Conservation (phyloP, 495 filamentous ascomycete species). For the Podospora pseudoanserina region DNA sequence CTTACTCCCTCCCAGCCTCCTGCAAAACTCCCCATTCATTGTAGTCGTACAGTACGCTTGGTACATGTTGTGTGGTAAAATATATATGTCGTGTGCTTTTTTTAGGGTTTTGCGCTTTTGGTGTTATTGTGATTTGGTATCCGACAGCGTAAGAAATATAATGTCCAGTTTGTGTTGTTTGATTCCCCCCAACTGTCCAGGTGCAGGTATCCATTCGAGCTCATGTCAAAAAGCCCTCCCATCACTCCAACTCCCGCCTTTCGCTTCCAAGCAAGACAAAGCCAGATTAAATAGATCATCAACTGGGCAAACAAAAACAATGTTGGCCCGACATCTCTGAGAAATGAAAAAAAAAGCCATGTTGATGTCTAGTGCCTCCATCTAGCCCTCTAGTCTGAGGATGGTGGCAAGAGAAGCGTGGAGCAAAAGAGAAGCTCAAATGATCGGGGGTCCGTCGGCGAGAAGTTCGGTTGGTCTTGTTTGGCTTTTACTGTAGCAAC, state of each 20-base stretch:
- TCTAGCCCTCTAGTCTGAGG: slow-evolving; percentile 18
- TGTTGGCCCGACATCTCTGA: neutral
- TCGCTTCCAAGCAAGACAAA: neutral
- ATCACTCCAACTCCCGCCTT: neutral
- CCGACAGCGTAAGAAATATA: neutral
- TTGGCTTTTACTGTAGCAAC: slow-evolving; percentile 38
- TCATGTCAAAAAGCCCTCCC: neutral
- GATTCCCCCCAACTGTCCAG: neutral
- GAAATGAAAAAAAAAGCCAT: neutral
- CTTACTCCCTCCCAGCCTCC: neutral
- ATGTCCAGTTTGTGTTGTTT: neutral
- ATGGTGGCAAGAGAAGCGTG: slow-evolving; percentile 51
- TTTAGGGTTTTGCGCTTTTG: neutral
- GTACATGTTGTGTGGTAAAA: neutral
- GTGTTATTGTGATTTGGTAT: neutral
- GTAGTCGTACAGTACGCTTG: neutral
- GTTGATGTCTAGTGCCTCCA: neutral
- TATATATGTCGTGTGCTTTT: neutral
- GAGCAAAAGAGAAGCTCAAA: slow-evolving; percentile 65
- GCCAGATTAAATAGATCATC: neutral
- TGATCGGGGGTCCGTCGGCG: slow-evolving; percentile 61
- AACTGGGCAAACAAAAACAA: neutral
- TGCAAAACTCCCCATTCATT: neutral
- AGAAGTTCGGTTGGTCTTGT: slow-evolving; percentile 51
- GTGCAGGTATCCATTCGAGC: neutral